Evolutionary conservation across 1,139 yeast genomes (phyloP).

Genomic region (Protomyces inouyei): DNA sequence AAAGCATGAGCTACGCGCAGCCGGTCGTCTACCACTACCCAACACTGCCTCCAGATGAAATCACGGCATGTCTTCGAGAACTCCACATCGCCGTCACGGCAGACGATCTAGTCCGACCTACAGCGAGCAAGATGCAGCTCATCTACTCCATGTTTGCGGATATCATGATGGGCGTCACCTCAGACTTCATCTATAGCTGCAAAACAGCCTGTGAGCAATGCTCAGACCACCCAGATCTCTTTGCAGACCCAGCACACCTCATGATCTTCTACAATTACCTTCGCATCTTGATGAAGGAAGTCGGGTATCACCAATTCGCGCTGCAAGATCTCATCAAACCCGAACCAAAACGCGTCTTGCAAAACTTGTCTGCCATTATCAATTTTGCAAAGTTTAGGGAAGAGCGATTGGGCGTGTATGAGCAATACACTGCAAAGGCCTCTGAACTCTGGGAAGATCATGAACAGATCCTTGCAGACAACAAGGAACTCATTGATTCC

Average conservation of each 20-base stretch:
- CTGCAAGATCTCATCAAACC: conserved; percentile 68
- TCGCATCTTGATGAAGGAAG: conserved; percentile 40
- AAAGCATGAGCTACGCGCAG: background rate
- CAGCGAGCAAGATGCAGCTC: conserved; percentile 57
- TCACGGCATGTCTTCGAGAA: conserved; percentile 27
- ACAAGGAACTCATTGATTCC: conserved; percentile 34
- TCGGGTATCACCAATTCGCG: conserved; percentile 75
- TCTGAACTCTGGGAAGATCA: conserved; percentile 40
- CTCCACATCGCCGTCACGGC: conserved; percentile 57
- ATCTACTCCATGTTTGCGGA: conserved; percentile 69
- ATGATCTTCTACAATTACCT: conserved; percentile 29
- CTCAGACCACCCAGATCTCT: conserved; percentile 26
- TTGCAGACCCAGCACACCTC: conserved; percentile 23
- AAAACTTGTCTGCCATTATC: conserved; percentile 75
- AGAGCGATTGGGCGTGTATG: conserved; percentile 66
- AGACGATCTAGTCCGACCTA: conserved; percentile 61
- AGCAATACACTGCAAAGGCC: conserved; percentile 53
- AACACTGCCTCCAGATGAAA: conserved; percentile 18
- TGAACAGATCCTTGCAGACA: conserved; percentile 16
- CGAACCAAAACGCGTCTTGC: conserved; percentile 57
- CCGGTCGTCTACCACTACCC: conserved; percentile 17
- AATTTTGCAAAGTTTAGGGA: conserved; percentile 83
- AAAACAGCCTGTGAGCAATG: conserved; percentile 33
- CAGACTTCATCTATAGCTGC: conserved; percentile 44
- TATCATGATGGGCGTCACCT: conserved; percentile 59